phyloP scores from a whole-genome alignment of 805 yeast species.

The Candida endomychidarum region DNA sequence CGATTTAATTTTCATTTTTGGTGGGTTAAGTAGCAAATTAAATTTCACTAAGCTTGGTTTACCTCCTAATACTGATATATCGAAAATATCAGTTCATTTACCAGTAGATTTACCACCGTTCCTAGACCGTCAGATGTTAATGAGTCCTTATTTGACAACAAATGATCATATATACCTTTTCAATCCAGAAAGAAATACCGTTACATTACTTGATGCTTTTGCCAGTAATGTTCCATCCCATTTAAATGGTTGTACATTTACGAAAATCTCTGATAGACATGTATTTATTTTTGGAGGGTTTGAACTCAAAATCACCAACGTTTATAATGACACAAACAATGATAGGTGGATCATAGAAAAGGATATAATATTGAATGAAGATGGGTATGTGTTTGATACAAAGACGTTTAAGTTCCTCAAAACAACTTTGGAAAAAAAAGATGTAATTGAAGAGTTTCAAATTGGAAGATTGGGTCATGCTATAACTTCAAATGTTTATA shows the following conservation, averaged over 20 bases:
- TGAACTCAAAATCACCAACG: constrained; percentile 31
- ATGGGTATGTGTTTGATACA: constrained; percentile 60
- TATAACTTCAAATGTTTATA: constrained; percentile 25
- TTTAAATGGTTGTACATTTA: constrained; percentile 47
- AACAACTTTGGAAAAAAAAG: constrained; percentile 25
- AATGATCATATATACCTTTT: constrained; percentile 26
- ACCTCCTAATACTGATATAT: constrained; percentile 29
- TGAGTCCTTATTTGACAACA: constrained; percentile 45
- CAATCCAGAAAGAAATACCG: constrained; percentile 33
- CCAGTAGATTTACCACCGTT: constrained; percentile 41
- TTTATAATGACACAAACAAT: constrained; percentile 20
- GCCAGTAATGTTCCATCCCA: constrained; percentile 45
- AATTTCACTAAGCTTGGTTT: constrained; percentile 28
- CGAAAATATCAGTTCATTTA: constrained; percentile 35
- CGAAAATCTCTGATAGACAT: constrained; percentile 54
- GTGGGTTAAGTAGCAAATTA: constrained; percentile 30
- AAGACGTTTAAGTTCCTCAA: constrained; percentile 49
- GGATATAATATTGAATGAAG: constrained; percentile 48
- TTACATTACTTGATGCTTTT: constrained; percentile 26
- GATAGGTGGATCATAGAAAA: constrained; percentile 42
- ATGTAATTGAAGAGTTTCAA: constrained; percentile 9
- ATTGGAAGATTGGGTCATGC: constrained; percentile 36
- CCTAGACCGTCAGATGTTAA: constrained; percentile 34
- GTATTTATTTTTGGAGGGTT: constrained; percentile 73
- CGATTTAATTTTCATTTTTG: constrained; percentile 35